phyloP scores from a whole-genome alignment of 495 filamentous ascomycete species.

The Cercophora samala region DNA sequence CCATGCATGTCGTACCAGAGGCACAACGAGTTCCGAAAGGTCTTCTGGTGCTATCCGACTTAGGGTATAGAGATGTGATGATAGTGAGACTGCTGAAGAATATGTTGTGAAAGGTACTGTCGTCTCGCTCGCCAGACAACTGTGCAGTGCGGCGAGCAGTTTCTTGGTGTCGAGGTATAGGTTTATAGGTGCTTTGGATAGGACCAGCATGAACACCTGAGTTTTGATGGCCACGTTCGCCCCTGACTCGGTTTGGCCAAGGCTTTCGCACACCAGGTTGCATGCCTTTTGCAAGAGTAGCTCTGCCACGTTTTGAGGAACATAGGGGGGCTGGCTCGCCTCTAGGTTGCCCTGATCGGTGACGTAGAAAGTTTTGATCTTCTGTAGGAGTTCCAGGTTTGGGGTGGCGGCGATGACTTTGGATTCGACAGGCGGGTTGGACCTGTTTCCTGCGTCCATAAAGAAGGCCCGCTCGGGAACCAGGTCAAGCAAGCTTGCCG shows the following conservation, averaged over 20 bases:
- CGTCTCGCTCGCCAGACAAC: conserved; percentile 35
- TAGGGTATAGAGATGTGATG: conserved; percentile 60
- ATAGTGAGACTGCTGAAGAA: conserved; percentile 59
- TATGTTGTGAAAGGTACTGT: conserved; percentile 48
- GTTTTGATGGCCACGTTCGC: conserved; percentile 42
- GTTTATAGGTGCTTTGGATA: conserved; percentile 54
- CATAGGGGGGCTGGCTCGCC: conserved; percentile 53
- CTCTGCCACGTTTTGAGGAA: conserved; percentile 53
- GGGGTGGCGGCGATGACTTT: conserved; percentile 33
- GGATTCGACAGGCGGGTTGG: conserved; percentile 20
- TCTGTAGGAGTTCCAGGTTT: conserved; percentile 55
- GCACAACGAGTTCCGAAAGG: conserved; percentile 62
- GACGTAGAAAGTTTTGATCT: conserved; percentile 63
- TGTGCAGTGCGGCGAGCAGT: conserved; percentile 56
- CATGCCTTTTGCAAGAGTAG: conserved; percentile 61
- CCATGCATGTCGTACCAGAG: conserved; percentile 72
- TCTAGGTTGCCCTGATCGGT: conserved; percentile 55
- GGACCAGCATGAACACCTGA: conserved; percentile 55
- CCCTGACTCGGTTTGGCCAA: conserved; percentile 37
- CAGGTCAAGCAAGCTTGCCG: conserved; percentile 56
- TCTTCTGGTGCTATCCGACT: conserved; percentile 54
- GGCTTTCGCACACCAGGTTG: conserved; percentile 48
- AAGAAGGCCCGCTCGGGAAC: conserved; percentile 70
- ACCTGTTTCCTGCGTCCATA: conserved; percentile 29
- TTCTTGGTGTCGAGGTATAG: conserved; percentile 50